Base-by-base conservation (phyloP, 2,329 filamentous ascomycete species). In the Colletotrichum theobromicola region DNA sequence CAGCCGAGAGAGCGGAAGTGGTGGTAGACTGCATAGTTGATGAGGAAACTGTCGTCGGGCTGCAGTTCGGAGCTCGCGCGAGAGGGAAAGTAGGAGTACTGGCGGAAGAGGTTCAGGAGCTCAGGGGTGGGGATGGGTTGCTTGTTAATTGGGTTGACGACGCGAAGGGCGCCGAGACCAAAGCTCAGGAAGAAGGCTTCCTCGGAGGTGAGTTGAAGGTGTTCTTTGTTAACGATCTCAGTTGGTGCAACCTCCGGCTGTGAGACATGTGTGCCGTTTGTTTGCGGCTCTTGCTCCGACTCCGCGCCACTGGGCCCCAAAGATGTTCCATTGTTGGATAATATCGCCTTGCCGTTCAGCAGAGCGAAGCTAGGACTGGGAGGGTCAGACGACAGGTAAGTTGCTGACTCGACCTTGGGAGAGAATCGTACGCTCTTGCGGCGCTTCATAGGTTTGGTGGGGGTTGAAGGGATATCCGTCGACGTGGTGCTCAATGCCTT, bases 1-100 rank as follows among this genome's bases (percentile, higher is more conserved):
- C 97, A 99, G 28, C 97, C 97, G 0, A 98, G 88, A 1, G 95
- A 98, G 46, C 97, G 93, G 85, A 98, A 99, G 82, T 99, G 96
- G 81, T 99, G 97, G 82, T 98, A 99, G 21, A 95, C 95, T 15
- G 92, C 92, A 80, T 98, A 99, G 72, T 95, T 93, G 1, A 98
- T 83, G 24, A 98, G 86, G 83, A 99, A 99, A 0, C 91, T 90
- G 79, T 98, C 94, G 82, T 98, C 95, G 0, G 95, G 92, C 18
- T 89, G 87, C 4, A 95, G 87, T 13, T 84, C 81, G 9, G 81
- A 79, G 2, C 79, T 81, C 4, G 80, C 77, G 13, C 87, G 86
- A 10, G 93, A 88, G 9, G 94, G 94, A 67, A 93, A 94, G 78
- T 92, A 92, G 0, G 93, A 95, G 78, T 93, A 86, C 65, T 89